phyloP scores from a whole-genome alignment of 257 asterid species.

The Nicotiana sylvestris region DNA sequence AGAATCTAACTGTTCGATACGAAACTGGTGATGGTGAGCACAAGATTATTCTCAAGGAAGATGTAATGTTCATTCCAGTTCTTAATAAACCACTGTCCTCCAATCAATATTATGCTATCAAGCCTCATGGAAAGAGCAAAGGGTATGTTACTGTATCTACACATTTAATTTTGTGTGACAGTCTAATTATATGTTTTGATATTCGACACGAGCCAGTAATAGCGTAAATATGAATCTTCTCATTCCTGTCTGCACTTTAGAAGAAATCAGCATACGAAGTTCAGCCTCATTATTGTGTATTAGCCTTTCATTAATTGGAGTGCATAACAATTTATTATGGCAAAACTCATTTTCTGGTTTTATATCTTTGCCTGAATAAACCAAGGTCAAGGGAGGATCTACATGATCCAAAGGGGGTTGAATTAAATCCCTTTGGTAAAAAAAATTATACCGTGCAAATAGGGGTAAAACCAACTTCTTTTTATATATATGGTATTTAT shows the following conservation, averaged over 20 bases:
- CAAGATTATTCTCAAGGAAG: background rate
- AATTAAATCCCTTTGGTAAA: background rate
- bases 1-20: constrained; percentile 29
- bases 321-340: background rate
- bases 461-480: background rate
- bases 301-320: background rate
- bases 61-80: constrained; percentile 41
- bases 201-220: too few relatives aligned
- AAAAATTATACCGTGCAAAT: background rate
- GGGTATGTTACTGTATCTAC: constrained; percentile 37
- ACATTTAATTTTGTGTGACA: background rate
- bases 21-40: background rate
- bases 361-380: background rate
- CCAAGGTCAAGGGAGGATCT: background rate
- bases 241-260: background rate
- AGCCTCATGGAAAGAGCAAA: constrained; percentile 38
- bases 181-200: background rate
- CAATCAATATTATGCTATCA: constrained; percentile 52
- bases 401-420: background rate
- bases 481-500: too few relatives aligned
- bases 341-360: background rate
- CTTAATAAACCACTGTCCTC: constrained; percentile 46
- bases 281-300: background rate
- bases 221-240: background rate
- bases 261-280: background rate